Conservation (phyloP, 371 early-diverging fungal genomes). For the Mortierella sp. region DNA sequence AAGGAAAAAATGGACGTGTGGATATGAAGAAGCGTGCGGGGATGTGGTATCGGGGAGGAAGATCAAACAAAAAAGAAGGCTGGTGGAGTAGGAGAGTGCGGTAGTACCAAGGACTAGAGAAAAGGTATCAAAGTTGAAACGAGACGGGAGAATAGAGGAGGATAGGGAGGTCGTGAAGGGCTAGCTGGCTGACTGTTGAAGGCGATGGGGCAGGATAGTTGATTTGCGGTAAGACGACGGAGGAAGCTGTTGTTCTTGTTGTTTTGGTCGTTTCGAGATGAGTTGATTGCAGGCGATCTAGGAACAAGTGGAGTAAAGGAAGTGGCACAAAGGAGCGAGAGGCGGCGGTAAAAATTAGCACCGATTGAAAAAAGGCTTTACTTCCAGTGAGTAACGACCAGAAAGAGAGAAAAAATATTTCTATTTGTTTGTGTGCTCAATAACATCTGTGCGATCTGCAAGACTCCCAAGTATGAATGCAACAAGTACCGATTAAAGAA, state of each 20-base stretch:
- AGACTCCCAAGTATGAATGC: background rate
- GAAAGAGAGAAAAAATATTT: background rate
- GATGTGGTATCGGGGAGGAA: conserved; percentile 4
- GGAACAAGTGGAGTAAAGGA: background rate
- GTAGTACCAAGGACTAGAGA: background rate
- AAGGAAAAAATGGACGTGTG: background rate
- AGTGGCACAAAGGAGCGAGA: background rate
- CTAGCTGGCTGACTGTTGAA: background rate
- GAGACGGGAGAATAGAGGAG: background rate
- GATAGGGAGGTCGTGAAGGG: conserved; percentile 1
- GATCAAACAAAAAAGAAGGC: background rate
- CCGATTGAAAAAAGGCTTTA: background rate
- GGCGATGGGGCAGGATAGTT: background rate
- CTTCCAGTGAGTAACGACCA: background rate
- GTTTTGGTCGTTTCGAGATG: background rate
- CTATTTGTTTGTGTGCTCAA: background rate
- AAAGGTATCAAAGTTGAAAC: background rate
- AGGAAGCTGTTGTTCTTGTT: background rate
- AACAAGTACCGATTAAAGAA: conserved; percentile 3
- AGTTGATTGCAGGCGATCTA: conserved; percentile 5
- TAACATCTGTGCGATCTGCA: background rate
- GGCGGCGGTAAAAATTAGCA: background rate
- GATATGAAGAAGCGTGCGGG: background rate
- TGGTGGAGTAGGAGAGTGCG: background rate
- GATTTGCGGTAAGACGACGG: background rate